Conservation (phyloP, 495 filamentous ascomycete species). For the Hyaloscypha bicolor region DNA sequence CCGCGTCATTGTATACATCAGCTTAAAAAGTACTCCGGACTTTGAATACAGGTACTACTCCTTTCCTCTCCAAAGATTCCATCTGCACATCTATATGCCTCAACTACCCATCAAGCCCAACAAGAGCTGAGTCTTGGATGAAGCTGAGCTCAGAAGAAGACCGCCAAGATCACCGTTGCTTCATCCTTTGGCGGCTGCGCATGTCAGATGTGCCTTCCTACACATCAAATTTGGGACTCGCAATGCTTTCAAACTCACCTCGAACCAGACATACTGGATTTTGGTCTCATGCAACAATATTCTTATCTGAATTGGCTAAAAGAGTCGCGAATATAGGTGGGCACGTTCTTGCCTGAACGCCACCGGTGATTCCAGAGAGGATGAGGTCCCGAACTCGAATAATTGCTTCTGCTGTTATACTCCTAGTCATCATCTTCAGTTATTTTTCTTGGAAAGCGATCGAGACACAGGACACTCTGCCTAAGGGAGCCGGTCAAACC, state of each 20-base stretch:
- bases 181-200: not conserved
- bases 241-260: not conserved
- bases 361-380: not conserved
- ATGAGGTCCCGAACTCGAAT: constrained; percentile 2
- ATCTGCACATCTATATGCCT: not conserved
- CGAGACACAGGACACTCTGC: not conserved
- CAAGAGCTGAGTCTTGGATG: not conserved
- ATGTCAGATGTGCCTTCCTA: not conserved
- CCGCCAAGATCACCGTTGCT: not conserved
- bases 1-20: no score
- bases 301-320: not conserved
- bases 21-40: no score
- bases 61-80: no score
- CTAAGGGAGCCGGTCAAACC: not conserved
- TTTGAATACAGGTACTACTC: no score
- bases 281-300: not conserved
- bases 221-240: not conserved
- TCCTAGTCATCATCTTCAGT: not conserved
- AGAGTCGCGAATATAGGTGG: not conserved
- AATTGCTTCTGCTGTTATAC: not conserved
- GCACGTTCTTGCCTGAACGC: not conserved
- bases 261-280: not conserved
- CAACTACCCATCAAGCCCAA: not conserved
- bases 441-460: not conserved
- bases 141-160: not conserved